Evolutionary conservation across 768 basidiomycete species (phyloP).

Genomic region (Russula emetica): DNA sequence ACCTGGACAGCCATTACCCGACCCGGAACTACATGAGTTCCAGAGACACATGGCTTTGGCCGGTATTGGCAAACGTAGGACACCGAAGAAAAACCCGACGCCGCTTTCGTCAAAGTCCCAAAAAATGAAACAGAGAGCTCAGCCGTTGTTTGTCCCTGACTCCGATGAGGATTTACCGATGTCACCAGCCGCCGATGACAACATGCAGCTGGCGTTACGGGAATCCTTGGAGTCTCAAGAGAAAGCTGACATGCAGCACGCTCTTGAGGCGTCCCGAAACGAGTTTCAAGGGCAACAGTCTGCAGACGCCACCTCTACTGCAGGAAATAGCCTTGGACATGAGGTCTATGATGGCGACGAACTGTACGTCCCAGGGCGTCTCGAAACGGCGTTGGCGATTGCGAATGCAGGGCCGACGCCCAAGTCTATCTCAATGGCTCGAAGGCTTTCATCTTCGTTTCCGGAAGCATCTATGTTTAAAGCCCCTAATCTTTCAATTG

Average conservation of each 20-base stretch:
- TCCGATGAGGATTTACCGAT: constrained; percentile 41
- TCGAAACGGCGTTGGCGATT: constrained; percentile 66
- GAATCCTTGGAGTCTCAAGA: constrained; percentile 50
- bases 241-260: constrained; percentile 30
- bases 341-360: constrained; percentile 41
- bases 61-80: constrained; percentile 50
- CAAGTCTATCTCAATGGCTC: constrained; percentile 25
- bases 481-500: constrained; percentile 35
- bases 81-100: constrained; percentile 38
- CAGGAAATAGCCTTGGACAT: neutral
- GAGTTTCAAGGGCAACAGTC: constrained; percentile 6
- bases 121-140: constrained; percentile 37
- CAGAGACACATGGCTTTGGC: constrained; percentile 57
- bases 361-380: constrained; percentile 47
- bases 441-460: constrained; percentile 5
- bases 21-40: constrained; percentile 61
- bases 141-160: constrained; percentile 52
- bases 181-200: constrained; percentile 39
- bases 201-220: constrained; percentile 57
- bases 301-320: constrained; percentile 18
- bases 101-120: constrained; percentile 35
- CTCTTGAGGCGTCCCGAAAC: constrained; percentile 33
- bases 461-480: constrained; percentile 37
- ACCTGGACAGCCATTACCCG: constrained; percentile 35
- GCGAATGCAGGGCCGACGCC: constrained; percentile 50